Evolutionary conservation across 1,284 basidiomycete species (phyloP), one percentile per base, ranked within the genome.

Genomic region (Rhodotorula glutinis): DNA sequence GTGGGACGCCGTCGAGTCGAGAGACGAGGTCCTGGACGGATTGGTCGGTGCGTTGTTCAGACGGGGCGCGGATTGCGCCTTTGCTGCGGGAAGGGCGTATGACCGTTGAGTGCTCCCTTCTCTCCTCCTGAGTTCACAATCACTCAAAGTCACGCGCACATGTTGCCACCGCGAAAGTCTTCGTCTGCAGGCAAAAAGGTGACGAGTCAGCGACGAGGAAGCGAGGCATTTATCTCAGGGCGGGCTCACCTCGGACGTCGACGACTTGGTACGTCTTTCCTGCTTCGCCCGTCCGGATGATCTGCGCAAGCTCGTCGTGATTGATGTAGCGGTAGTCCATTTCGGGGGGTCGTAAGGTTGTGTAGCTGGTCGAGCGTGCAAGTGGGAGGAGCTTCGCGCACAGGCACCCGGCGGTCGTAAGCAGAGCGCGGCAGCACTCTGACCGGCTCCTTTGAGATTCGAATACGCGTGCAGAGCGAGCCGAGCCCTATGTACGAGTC

Each of bases 151-250:
- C 13, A 13, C 11, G 29, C 53, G 33, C 19, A 60, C 59, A 79
- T 78, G 70, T 79, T 75, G 9, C 79, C 79, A 13, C 79, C 79
- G 21, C 71, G 75, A 38, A 75, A 79, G 58, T 79, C 78, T 54
- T 79, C 78, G 57, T 79, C 78, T 73, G 54, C 2, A 11, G 33
- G 2, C 16, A 8, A 4, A 38, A 16, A 30, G 1, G 21, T 14
- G 27, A 43, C 30, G 19, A 23, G 53, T 46, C 13, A 29, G 30
- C 11, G 13, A 16, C 3, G 1, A 25, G 27, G 16, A 29, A 27
- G 3, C 5, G 44, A 40, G n/a, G 3, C 5, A 5, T n/a, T n/a
- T n/a, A n/a, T n/a, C n/a, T n/a, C n/a, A n/a, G n/a, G n/a, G n/a
- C n/a, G n/a, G n/a, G 3, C 40, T 62, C 9, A 67, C 66, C 66